A percentile compares a stretch with the other conserved stretches of the same genome.
These are phyloP conservation scores for Prunus mira DNA, from an alignment of 306 rosid species.

Conservation along the genomic window DNA sequence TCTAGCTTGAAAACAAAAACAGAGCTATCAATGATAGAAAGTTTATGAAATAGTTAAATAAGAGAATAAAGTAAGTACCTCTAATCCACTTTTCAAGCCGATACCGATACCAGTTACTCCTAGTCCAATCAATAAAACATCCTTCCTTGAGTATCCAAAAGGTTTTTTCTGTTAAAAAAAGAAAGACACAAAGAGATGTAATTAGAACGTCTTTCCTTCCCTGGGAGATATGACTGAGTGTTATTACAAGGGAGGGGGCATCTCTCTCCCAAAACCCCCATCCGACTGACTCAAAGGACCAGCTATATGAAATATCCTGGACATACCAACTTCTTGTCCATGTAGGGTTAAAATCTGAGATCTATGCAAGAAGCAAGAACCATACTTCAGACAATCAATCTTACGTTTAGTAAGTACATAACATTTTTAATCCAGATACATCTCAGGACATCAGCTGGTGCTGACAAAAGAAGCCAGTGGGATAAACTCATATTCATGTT, in stretches of 20 bases:
- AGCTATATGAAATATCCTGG: neutral
- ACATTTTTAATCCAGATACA: neutral
- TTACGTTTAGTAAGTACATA: neutral
- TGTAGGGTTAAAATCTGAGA: neutral
- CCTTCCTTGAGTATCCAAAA: constrained; percentile 92
- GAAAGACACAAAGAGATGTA: neutral
- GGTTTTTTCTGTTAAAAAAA: constrained; percentile 51
- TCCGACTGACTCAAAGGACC: neutral
- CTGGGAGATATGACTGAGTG: neutral
- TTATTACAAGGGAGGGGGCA: neutral
- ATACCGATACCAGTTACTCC: constrained; percentile 74
- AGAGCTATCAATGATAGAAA: neutral
- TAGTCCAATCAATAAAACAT: constrained; percentile 82
- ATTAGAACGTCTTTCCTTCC: neutral
- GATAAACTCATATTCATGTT: constrained; percentile 8
- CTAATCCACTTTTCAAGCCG: constrained; percentile 84
- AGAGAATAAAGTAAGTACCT: constrained; percentile 42
- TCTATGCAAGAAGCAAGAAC: neutral
- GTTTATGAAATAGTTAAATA: neutral
- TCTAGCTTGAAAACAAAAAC: neutral
- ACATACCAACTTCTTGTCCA: neutral
- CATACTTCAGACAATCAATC: neutral
- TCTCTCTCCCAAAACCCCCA: neutral
- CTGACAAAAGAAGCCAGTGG: constrained; percentile 3
- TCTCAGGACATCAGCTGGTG: neutral